Conservation (phyloP, 2,329 filamentous ascomycete genomes). For the Ceratocystis diversiconidia region DNA sequence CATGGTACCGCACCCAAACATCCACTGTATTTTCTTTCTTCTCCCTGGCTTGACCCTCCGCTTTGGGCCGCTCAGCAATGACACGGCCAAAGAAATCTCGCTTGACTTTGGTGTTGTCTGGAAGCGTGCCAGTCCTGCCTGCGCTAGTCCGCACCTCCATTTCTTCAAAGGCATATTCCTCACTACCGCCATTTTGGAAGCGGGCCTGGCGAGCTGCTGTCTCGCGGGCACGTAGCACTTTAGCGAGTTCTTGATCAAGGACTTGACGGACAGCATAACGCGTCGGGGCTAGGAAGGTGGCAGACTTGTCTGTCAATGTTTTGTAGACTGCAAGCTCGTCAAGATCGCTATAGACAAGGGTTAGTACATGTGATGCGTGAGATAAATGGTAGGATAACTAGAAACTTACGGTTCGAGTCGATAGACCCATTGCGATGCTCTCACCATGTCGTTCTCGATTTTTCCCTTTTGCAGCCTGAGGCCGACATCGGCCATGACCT, state of each 20-base stretch:
- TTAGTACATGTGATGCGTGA: conserved; percentile 17
- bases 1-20: conserved; percentile 80
- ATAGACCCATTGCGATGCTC: conserved; percentile 65
- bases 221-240: conserved; percentile 53
- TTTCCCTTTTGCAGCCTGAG: conserved; percentile 68
- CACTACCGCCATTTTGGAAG: conserved; percentile 38
- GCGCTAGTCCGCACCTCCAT: conserved; percentile 21
- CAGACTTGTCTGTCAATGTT: conserved; percentile 42
- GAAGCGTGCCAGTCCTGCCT: conserved; percentile 18
- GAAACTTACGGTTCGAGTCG: conserved; percentile 78
- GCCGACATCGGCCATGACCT: conserved; percentile 69
- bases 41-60: conserved; percentile 25
- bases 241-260: conserved; percentile 75
- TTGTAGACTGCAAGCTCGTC: conserved; percentile 66
- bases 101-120: conserved; percentile 35
- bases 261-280: conserved; percentile 91
- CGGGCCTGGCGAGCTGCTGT: conserved; percentile 51
- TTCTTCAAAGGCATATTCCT: conserved; percentile 29
- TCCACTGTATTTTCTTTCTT: conserved; percentile 33
- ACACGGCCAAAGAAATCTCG: conserved; percentile 77
- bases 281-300: conserved; percentile 52
- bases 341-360: conserved; percentile 38
- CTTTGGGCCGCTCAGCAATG: conserved; percentile 30
- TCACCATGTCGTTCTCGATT: conserved; percentile 54
- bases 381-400: background rate